A percentile compares a stretch with the other conserved stretches of the same genome.
These are phyloP conservation scores for Xylaria telfairii DNA, from an alignment of 495 filamentous ascomycete genomes.

Conservation along the genomic window DNA sequence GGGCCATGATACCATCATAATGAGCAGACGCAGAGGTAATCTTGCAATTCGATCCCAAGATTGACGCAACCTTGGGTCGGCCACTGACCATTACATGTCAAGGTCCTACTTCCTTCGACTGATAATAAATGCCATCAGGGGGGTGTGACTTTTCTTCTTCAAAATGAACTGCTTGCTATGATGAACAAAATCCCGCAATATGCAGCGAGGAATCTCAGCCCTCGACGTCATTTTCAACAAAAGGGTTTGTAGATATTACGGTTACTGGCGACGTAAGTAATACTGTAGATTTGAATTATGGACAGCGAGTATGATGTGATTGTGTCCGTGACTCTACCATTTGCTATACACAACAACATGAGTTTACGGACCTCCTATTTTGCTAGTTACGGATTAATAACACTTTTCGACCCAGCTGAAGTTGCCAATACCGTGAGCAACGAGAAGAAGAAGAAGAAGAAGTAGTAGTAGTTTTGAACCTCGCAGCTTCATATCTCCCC, in stretches of 20 bases:
- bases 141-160: background rate
- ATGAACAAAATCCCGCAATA: background rate
- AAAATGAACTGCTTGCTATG: background rate
- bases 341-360: background rate
- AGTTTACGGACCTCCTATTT: background rate
- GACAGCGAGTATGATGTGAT: background rate
- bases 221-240: background rate
- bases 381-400: background rate
- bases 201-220: background rate
- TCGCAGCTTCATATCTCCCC: background rate
- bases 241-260: background rate
- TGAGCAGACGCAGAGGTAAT: background rate
- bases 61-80: background rate
- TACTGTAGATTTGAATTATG: background rate
- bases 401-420: background rate
- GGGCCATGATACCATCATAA: background rate
- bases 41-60: constrained; percentile 1
- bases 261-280: background rate
- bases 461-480: background rate
- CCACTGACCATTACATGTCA: background rate
- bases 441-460: background rate
- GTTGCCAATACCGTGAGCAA: background rate
- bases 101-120: background rate
- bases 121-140: background rate
- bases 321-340: background rate